Percentiles rank a stretch among this genome's conserved stretches.
Conservation (phyloP, 1,284 basidiomycete species). For the Rhodotorula sp. region DNA sequence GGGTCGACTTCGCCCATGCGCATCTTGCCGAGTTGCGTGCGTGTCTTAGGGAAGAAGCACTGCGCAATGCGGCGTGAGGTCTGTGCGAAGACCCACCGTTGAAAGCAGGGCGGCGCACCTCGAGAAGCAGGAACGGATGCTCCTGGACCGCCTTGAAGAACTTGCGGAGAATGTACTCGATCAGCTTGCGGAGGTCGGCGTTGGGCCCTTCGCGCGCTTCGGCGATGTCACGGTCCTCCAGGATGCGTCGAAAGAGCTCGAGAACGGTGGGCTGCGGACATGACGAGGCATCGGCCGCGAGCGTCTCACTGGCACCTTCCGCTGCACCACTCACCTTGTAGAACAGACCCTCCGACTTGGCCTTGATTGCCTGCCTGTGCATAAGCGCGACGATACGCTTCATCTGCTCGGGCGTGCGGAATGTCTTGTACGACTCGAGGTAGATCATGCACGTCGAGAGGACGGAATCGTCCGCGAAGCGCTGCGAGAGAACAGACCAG, state of each 20-base stretch:
- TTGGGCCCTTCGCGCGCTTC: conserved; percentile 73
- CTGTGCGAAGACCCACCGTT: not conserved
- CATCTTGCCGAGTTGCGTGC: conserved; percentile 33
- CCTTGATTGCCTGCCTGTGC: conserved; percentile 81
- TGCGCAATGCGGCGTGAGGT: conserved; percentile 44
- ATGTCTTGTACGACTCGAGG: conserved; percentile 70
- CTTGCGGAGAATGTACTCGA: conserved; percentile 78
- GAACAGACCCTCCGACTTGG: conserved; percentile 85
- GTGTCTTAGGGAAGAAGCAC: conserved; percentile 81
- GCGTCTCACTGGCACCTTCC: not conserved
- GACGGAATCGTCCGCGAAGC: conserved; percentile 80
- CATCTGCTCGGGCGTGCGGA: conserved; percentile 73
- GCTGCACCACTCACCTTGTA: conserved; percentile 66
- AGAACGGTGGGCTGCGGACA: conserved; percentile 73
- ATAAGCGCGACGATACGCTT: conserved; percentile 79
- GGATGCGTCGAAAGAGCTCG: conserved; percentile 75
- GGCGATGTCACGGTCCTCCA: conserved; percentile 66
- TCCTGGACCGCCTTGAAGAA: conserved; percentile 85
- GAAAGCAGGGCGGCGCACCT: conserved; percentile 55
- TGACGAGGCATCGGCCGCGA: not conserved
- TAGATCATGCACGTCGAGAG: conserved; percentile 77
- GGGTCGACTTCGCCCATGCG: conserved; percentile 33
- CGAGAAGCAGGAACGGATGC: conserved; percentile 78
- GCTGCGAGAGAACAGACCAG: conserved; percentile 52
- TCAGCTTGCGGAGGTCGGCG: conserved; percentile 75